Conservation (phyloP, 1,284 basidiomycete species). For the Hypsizygus ulmarius region DNA sequence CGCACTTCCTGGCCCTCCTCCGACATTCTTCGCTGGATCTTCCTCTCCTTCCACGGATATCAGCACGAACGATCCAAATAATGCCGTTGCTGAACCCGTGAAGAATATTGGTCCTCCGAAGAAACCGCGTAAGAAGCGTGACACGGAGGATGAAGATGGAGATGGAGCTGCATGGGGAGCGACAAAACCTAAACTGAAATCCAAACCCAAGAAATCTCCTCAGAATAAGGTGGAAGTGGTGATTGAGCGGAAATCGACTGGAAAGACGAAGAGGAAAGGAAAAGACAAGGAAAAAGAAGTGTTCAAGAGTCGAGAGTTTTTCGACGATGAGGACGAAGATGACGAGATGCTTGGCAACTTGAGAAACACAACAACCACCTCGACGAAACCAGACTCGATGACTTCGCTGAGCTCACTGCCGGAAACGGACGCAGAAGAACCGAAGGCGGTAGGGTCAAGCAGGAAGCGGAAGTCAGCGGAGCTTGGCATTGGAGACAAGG, state of each 20-base stretch:
- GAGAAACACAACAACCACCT: not conserved
- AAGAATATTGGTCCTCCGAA: conserved; percentile 18
- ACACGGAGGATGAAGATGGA: conserved; percentile 15
- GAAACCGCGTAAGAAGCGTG: conserved; percentile 28
- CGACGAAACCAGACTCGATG: conserved; percentile 16
- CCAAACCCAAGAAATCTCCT: conserved; percentile 16
- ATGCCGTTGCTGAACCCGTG: conserved; percentile 6
- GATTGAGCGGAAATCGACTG: conserved; percentile 15
- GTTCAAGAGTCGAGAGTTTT: conserved; percentile 33
- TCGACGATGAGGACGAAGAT: conserved; percentile 28
- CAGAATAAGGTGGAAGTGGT: conserved; percentile 24
- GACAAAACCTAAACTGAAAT: conserved; percentile 19
- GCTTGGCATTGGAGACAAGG: not conserved
- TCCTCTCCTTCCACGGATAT: conserved; percentile 23
- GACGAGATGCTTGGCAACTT: conserved; percentile 13
- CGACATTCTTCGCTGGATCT: conserved; percentile 37
- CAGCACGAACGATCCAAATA: not conserved
- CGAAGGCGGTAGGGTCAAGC: conserved; percentile 8
- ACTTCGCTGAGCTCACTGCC: conserved; percentile 20
- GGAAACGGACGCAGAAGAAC: conserved; percentile 14
- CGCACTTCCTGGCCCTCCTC: conserved; percentile 23
- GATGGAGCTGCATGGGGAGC: conserved; percentile 10
- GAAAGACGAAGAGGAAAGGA: conserved; percentile 13
- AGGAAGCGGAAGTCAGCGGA: conserved; percentile 12
- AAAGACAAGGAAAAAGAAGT: conserved; percentile 24